Evolutionary conservation across 768 basidiomycete genomes (phyloP).

Genomic region (Lanmaoa rubissima): DNA sequence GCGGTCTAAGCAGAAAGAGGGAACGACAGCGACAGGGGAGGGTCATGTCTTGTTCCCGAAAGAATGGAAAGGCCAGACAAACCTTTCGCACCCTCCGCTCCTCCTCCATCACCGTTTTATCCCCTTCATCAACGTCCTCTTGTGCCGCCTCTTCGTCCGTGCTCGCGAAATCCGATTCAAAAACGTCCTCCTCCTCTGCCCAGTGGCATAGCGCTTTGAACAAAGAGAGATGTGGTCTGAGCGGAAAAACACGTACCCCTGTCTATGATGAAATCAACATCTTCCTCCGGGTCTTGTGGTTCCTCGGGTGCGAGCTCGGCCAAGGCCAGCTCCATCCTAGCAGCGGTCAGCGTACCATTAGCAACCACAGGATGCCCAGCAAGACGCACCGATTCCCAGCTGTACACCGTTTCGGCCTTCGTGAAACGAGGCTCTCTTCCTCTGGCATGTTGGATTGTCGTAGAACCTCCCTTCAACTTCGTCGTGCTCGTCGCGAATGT

Average conservation of each 20-base stretch:
- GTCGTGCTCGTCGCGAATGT: not conserved
- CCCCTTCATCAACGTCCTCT: constrained; percentile 54
- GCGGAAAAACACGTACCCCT: constrained; percentile 45
- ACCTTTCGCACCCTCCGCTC: constrained; percentile 45
- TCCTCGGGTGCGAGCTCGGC: constrained; percentile 51
- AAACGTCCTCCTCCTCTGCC: constrained; percentile 77
- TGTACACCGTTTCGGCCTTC: constrained; percentile 67
- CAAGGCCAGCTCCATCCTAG: constrained; percentile 74
- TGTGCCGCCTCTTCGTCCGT: constrained; percentile 67
- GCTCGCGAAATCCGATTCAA: constrained; percentile 82
- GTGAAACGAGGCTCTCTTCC: constrained; percentile 39
- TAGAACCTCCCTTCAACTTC: not conserved
- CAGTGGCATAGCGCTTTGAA: not conserved
- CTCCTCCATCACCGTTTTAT: constrained; percentile 57
- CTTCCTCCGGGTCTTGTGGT: constrained; percentile 64
- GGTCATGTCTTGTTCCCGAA: not conserved
- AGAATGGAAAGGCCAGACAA: not conserved
- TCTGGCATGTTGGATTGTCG: constrained; percentile 14
- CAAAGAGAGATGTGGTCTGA: not conserved
- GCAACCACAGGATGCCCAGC: not conserved
- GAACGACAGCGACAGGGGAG: no score
- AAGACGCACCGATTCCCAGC: constrained; percentile 69
- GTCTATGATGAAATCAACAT: constrained; percentile 64
- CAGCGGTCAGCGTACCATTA: constrained; percentile 4
- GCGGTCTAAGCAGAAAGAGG: constrained; percentile 41